Base-by-base conservation (phyloP, 805 yeast species). In the Yamadazyma phyllophila region DNA sequence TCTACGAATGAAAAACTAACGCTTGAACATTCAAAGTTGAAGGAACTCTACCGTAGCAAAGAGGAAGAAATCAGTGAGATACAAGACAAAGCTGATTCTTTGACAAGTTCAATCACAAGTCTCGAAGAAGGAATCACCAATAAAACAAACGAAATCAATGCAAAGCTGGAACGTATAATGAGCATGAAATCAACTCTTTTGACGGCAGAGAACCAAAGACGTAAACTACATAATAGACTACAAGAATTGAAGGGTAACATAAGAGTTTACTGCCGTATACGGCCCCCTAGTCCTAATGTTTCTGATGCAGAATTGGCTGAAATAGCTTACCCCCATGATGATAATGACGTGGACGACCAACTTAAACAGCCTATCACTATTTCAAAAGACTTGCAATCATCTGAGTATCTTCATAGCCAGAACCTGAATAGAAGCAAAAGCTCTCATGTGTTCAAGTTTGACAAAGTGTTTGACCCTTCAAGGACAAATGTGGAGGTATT, bases 171-270 rank as follows among this genome's bases (percentile, higher is more conserved):
- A 15, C 39, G 36, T 26, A 39, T 53, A 5, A 29, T 41, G 26
- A 13, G 43, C 10, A 53, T 58, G 38, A 67, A 68, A 26, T 61
- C 63, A 8, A 60, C 66, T 27, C 60, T 83, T 8, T 58, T 73
- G 0, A 60, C 63, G 15, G 81, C 78, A 48, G 92, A 86, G 53
- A 62, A 69, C 0, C 57, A 69, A 31, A 71, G 97, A 49, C 69
- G 96, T 8, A 57, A 65, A 11, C 61, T 87, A 1, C 97, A 89
- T 57, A 83, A 88, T 58, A 74, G 72, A 50, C 67, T 92, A 5
- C 97, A 90, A 62, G 96, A 88, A 48, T 62, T 92, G 32, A 87
- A 90, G 62, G 98, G 99, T 1, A 94, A 89, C 56, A 90, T 94
- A 29, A 68, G 98, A 39, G 97, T 92, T 0, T 88, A 84, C 56